Conservation (phyloP, 2,329 filamentous ascomycete genomes). For the Cryphonectria radicalis region DNA sequence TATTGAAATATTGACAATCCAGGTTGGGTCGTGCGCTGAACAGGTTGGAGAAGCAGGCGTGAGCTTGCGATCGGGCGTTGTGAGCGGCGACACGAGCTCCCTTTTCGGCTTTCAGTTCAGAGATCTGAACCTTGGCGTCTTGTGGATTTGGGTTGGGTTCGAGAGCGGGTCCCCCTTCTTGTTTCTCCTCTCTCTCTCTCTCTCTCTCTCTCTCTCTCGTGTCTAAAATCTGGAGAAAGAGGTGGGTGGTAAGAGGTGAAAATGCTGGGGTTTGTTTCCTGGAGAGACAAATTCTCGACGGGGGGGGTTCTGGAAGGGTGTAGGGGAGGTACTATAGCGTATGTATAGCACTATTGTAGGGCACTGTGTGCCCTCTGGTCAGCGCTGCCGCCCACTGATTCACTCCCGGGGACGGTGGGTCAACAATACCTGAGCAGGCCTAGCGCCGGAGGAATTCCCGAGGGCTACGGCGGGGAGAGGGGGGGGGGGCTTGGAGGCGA, state of each 20-base stretch:
- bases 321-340: constrained; percentile 1
- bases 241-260: constrained; percentile 19
- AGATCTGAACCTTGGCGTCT: constrained; percentile 1
- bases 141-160: constrained; percentile 9
- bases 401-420: constrained; percentile 5
- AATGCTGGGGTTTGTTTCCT: constrained; percentile 30
- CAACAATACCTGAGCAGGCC: not conserved
- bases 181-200: constrained; percentile 9
- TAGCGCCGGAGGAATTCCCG: constrained; percentile 11
- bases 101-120: constrained; percentile 15
- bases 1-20: not conserved
- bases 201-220: too few species aligned
- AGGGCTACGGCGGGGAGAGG: not conserved
- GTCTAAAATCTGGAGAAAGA: constrained; percentile 27
- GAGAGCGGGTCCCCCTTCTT: constrained; percentile 7
- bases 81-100: constrained; percentile 9
- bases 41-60: not conserved
- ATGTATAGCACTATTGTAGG: not conserved
- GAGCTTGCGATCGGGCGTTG: constrained; percentile 1
- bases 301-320: constrained; percentile 10
- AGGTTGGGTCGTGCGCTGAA: not conserved
- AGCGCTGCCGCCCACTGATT: not conserved
- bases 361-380: constrained; percentile 3
- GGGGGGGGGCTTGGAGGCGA: not conserved
- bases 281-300: constrained; percentile 4